Conservation (phyloP, 306 rosid genomes). For the Cicer pinnatifidum region DNA sequence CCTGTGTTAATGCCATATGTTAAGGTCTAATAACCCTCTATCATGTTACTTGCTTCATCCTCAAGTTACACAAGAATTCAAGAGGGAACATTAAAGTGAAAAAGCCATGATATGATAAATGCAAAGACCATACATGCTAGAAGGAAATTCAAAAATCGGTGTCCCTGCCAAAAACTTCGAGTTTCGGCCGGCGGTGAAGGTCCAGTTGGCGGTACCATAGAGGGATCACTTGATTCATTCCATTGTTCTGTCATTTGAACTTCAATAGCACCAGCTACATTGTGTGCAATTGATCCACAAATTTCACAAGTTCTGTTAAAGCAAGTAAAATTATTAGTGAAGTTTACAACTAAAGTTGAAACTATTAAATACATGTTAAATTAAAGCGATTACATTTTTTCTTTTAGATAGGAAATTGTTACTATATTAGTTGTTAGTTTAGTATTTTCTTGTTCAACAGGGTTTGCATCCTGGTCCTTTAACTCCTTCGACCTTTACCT, state of each 20-base stretch:
- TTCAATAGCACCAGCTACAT: conserved; percentile 67
- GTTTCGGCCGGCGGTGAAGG: conserved; percentile 52
- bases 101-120: conserved; percentile 91
- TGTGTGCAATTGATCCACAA: conserved; percentile 78
- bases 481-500: too few relatives aligned
- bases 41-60: conserved; percentile 44
- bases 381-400: too few relatives aligned
- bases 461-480: too few relatives aligned
- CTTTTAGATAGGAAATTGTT: too few relatives aligned
- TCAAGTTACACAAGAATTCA: conserved; percentile 49
- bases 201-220: conserved; percentile 47
- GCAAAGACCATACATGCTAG: conserved; percentile 94
- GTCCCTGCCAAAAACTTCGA: conserved; percentile 87
- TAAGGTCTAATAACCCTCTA: conserved; percentile 45
- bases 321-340: conserved; percentile 29
- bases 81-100: conserved; percentile 90
- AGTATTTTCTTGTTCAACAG: too few relatives aligned
- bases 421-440: too few relatives aligned
- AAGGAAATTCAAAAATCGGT: conserved; percentile 77
- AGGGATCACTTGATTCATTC: conserved; percentile 63
- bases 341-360: background rate
- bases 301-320: conserved; percentile 84
- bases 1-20: conserved; percentile 18
- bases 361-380: too few relatives aligned
- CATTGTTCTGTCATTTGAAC: conserved; percentile 67